Evolutionary conservation across 768 basidiomycete genomes (phyloP).

Genomic region (Hericium rajendrae): DNA sequence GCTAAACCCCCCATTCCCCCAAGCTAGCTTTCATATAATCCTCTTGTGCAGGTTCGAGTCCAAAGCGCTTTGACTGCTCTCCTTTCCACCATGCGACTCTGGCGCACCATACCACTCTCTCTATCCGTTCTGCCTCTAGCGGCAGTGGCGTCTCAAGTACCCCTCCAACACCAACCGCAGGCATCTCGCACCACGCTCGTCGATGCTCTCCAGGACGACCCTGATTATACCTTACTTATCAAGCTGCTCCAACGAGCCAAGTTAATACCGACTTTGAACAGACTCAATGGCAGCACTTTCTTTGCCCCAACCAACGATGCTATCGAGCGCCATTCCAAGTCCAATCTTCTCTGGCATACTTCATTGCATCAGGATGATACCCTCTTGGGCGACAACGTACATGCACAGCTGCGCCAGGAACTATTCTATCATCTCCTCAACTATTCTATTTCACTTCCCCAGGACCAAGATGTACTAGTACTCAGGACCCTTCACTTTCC

Average conservation of each 20-base stretch:
- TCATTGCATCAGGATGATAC: conserved; percentile 29
- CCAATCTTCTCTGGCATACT: conserved; percentile 23
- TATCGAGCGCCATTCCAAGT: conserved; percentile 39
- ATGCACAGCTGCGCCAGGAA: conserved; percentile 78
- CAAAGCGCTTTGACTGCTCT: not conserved
- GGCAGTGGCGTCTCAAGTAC: conserved; percentile 22
- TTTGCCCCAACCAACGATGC: conserved; percentile 97
- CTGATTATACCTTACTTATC: conserved; percentile 71
- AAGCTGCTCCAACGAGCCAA: conserved; percentile 72
- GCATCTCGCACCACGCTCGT: conserved; percentile 52
- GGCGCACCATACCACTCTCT: conserved; percentile 25
- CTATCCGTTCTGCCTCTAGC: conserved; percentile 26
- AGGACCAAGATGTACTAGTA: conserved; percentile 29
- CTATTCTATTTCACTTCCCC: conserved; percentile 48
- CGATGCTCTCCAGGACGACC: conserved; percentile 65
- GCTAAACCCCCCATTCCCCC: no score
- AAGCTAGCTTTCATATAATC: no score
- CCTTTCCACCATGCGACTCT: conserved; percentile 24
- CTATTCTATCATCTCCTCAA: conserved; percentile 93
- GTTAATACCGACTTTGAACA: conserved; percentile 88
- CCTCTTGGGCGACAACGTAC: conserved; percentile 63
- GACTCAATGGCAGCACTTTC: conserved; percentile 70
- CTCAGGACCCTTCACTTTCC: conserved; percentile 68
- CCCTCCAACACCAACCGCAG: conserved; percentile 25
- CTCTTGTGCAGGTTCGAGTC: not conserved